phyloP scores from a whole-genome alignment of 2,329 filamentous ascomycete species.

The Bipolaris sorokiniana region DNA sequence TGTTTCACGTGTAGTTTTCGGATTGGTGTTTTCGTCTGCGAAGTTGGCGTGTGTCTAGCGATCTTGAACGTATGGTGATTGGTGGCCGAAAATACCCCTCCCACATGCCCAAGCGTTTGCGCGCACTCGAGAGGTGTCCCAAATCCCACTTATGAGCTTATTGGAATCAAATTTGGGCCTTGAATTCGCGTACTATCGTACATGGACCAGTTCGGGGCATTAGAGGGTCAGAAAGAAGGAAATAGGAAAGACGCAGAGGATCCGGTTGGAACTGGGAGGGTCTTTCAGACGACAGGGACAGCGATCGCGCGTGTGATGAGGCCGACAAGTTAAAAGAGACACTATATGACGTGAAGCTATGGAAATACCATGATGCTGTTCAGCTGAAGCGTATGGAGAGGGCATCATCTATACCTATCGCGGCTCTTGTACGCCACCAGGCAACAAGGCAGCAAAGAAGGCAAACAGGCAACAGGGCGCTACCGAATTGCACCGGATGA shows the following conservation, averaged over 20 bases:
- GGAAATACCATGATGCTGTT: no score
- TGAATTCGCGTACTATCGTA: not conserved
- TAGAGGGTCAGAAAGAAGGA: not conserved
- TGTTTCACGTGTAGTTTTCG: constrained; percentile 4
- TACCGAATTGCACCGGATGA: no score
- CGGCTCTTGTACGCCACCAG: not conserved
- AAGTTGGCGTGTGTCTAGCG: not conserved
- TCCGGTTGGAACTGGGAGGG: not conserved
- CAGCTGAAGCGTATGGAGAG: no score
- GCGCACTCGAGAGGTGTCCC: not conserved
- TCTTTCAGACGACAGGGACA: not conserved
- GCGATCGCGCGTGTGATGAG: not conserved
- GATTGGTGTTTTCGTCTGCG: not conserved
- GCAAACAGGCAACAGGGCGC: not conserved
- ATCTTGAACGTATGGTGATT: not conserved
- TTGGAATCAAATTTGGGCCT: no score
- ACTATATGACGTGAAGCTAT: no score
- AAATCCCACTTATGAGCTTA: not conserved
- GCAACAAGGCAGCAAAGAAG: not conserved
- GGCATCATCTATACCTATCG: not conserved
- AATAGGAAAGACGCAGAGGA: not conserved
- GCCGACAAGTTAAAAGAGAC: no score
- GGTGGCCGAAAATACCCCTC: not conserved
- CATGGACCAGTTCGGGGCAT: not conserved
- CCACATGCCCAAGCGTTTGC: constrained; percentile 1